Evolutionary conservation across 1,284 basidiomycete genomes (phyloP), one percentile per base, ranked within the genome.

Genomic region (Bjerkandera adusta): DNA sequence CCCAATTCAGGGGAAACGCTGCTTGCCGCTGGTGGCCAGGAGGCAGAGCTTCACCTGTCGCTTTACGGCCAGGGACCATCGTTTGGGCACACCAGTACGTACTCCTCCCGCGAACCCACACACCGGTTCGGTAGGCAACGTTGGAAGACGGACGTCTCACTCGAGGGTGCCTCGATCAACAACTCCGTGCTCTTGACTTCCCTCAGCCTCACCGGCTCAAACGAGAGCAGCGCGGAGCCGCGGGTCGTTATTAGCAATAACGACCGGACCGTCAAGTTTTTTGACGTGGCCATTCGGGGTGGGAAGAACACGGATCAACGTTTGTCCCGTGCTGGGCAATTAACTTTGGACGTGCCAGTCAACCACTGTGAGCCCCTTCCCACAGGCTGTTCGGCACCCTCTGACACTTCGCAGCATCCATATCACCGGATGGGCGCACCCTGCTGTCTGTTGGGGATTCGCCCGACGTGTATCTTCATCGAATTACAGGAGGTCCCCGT

Each of bases 381-480:
- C 40, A 47, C 54, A 52, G 46, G 26, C 24, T 25, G 16, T 34
- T 18, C 16, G 26, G 34, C 16, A 25, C n/a, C 36, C n/a, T 25
- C 50, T 55, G 45, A 52, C 50, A 36, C 57, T 33, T 43, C 15
- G 1, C 55, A 92, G 83, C 86, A 22, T 88, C 89, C 20, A 79
- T 95, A 56, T 91, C 89, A 1, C 90, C 90, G 0, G 89, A 93
- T 58, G 89, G 89, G 1, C 78, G 83, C 26, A 91, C 85, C 0
- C 73, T 95, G 1, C 76, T 94, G 1, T 89, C 87, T 0, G 91
- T 92, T 0, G 92, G 92, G 7, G 92, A 95, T 62, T 91, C 89
- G 4, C 77, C 83, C 26, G 82, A 90, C 48, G 81, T 92, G 7
- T 86, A 84, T 60, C 76, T 93, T 13, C 84, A 89, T 58, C 75